Percentiles rank a stretch among this genome's conserved stretches.
These are phyloP conservation scores for Nakaseomyces delphensis DNA, from an alignment of 1,139 yeast species.

Conservation along the genomic window DNA sequence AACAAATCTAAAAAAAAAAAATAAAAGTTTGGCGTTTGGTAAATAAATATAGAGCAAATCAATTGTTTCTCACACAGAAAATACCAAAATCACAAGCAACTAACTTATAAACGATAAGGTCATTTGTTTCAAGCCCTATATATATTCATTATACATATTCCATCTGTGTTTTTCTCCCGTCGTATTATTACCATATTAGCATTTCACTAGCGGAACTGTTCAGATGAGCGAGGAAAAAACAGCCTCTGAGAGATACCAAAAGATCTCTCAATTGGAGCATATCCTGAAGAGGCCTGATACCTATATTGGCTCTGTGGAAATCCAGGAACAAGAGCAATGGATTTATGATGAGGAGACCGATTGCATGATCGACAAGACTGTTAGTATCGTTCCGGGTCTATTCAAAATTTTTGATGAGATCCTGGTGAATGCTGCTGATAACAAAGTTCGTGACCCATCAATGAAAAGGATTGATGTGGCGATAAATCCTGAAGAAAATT, in stretches of 20 bases:
- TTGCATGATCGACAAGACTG: conserved; percentile 62
- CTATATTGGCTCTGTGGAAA: conserved; percentile 90
- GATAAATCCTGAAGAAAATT: conserved; percentile 66
- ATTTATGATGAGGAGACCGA: conserved; percentile 61
- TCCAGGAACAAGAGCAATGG: conserved; percentile 78
- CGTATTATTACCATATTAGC: neutral
- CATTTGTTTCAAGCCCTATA: neutral
- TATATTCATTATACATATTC: neutral
- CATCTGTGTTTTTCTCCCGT: neutral
- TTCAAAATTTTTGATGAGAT: conserved; percentile 97
- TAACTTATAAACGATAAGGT: too few species aligned
- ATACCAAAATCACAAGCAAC: too few species aligned
- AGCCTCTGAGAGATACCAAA: conserved; percentile 82
- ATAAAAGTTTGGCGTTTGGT: too few species aligned
- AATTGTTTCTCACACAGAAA: too few species aligned
- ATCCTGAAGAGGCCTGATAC: conserved; percentile 96
- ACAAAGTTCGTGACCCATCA: conserved; percentile 85
- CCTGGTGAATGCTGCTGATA: conserved; percentile 96
- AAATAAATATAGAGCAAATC: too few species aligned
- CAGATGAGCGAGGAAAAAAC: conserved; percentile 28
- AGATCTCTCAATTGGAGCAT: conserved; percentile 90
- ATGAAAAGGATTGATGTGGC: conserved; percentile 81
- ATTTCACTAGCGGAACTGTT: neutral
- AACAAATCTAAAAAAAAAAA: too few species aligned
- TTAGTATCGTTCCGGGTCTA: conserved; percentile 86